Conservation (phyloP, 306 rosid genomes). For the Rubus parviflorus region DNA sequence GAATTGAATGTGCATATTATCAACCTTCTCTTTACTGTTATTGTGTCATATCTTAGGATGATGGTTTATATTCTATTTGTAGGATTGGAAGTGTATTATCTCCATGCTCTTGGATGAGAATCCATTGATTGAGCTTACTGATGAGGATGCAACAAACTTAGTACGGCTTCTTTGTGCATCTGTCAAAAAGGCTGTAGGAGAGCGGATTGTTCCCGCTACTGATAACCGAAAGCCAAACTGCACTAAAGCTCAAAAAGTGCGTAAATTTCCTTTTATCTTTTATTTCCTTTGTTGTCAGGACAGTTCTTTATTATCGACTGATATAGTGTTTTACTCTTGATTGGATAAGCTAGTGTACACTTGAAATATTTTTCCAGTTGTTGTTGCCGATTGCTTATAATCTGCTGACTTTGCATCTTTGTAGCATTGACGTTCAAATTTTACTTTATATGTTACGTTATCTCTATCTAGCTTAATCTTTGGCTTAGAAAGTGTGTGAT, state of each 20-base stretch:
- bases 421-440: not conserved
- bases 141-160: slow-evolving; percentile 87
- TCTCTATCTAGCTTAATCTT: slow-evolving; percentile 1
- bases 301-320: not conserved
- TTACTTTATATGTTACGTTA: slow-evolving; percentile 1
- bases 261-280: slow-evolving; percentile 32
- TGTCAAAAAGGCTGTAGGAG: slow-evolving; percentile 94
- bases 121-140: slow-evolving; percentile 69
- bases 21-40: slow-evolving; percentile 3
- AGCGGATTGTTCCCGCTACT: slow-evolving; percentile 83
- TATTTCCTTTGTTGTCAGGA: not conserved
- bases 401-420: not conserved
- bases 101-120: slow-evolving; percentile 88
- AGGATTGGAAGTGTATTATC: slow-evolving; percentile 96
- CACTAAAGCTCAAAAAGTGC: slow-evolving; percentile 89
- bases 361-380: not conserved
- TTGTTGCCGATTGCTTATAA: slow-evolving; percentile 8
- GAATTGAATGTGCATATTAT: not conserved
- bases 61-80: slow-evolving; percentile 36
- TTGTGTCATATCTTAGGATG: slow-evolving; percentile 30
- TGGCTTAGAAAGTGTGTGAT: not conserved
- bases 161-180: slow-evolving; percentile 92
- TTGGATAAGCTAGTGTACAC: not conserved
- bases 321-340: not conserved
- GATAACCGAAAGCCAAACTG: slow-evolving; percentile 80